Conservation (phyloP, 306 rosid species). For the Pachyrhizus erosus region DNA sequence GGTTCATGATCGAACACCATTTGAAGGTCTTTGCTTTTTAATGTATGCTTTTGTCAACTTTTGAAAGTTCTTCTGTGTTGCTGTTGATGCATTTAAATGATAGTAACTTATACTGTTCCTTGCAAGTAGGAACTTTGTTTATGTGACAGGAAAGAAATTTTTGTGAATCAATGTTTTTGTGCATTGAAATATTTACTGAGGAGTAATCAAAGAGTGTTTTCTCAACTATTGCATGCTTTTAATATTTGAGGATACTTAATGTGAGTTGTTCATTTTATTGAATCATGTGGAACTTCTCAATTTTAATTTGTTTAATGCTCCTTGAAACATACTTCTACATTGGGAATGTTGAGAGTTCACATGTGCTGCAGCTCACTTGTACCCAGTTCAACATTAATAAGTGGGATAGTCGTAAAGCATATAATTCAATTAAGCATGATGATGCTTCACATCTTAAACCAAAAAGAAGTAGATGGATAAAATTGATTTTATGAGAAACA, state of each 20-base stretch:
- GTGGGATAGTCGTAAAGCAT: neutral
- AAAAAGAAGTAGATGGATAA: neutral
- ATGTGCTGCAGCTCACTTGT: neutral
- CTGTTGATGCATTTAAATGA: conserved; percentile 26
- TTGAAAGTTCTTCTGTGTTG: conserved; percentile 12
- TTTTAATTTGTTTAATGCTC: neutral
- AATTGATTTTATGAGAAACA: neutral
- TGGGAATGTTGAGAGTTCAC: neutral
- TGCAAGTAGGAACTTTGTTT: neutral
- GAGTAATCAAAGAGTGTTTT: neutral
- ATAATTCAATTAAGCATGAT: neutral
- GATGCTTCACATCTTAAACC: neutral
- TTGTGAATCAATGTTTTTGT: neutral
- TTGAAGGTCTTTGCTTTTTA: conserved; percentile 74
- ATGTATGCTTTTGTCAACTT: conserved; percentile 39
- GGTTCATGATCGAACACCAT: conserved; percentile 78
- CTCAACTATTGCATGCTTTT: conserved; percentile 12
- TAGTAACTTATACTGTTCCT: conserved; percentile 20
- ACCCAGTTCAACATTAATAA: neutral
- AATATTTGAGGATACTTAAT: neutral
- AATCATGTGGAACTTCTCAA: neutral
- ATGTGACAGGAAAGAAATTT: neutral
- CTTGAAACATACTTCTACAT: neutral
- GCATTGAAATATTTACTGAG: neutral
- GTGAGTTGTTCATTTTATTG: neutral